phyloP scores from a whole-genome alignment of 2,329 filamentous ascomycete genomes.

The Alternaria solani region DNA sequence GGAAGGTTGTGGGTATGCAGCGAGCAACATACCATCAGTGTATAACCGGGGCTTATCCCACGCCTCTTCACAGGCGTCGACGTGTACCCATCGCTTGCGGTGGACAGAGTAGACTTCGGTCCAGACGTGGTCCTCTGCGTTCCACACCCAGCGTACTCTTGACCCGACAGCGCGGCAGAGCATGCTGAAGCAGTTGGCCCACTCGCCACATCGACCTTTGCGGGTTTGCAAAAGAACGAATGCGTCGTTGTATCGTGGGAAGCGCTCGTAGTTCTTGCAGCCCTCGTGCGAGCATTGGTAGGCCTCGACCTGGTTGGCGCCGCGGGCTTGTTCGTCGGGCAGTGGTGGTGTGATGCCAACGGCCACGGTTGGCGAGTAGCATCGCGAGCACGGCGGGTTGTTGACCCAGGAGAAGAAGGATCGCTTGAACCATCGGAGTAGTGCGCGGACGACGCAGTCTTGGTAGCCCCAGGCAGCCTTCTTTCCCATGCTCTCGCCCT shows the following conservation, averaged over 20 bases:
- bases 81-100: constrained; percentile 93
- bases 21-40: constrained; percentile 71
- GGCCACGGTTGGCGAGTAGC: constrained; percentile 81
- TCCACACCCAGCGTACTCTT: constrained; percentile 97
- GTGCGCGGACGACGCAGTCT: constrained; percentile 89
- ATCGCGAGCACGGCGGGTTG: constrained; percentile 86
- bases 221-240: constrained; percentile 89
- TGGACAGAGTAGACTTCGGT: constrained; percentile 97
- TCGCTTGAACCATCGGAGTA: constrained; percentile 95
- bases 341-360: constrained; percentile 85
- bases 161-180: constrained; percentile 91
- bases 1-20: neutral
- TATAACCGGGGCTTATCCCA: constrained; percentile 96
- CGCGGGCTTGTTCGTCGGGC: constrained; percentile 87
- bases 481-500: constrained; percentile 84
- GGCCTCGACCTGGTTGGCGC: constrained; percentile 85
- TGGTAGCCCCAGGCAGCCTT: constrained; percentile 96
- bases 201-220: constrained; percentile 88
- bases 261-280: constrained; percentile 84
- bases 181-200: constrained; percentile 99
- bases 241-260: constrained; percentile 93
- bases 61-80: constrained; percentile 91
- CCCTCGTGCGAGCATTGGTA: constrained; percentile 82
- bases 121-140: constrained; percentile 96
- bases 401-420: constrained; percentile 97